phyloP scores from a whole-genome alignment of 306 rosid genomes.

The Mimosa pudica region DNA sequence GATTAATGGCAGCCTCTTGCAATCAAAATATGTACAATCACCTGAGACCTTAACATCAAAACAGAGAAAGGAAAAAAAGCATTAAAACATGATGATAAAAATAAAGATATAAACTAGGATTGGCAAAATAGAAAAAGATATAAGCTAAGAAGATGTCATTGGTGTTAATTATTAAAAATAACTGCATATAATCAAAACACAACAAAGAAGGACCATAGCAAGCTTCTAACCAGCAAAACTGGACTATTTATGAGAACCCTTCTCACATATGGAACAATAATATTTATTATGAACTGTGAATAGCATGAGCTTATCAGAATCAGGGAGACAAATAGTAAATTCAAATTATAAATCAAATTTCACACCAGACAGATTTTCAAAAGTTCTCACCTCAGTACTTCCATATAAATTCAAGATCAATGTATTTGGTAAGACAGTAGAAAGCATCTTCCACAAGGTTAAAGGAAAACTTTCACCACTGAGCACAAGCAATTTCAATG shows the following conservation, averaged over 20 bases:
- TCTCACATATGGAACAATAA: slow-evolving; percentile 17
- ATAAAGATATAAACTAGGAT: neutral
- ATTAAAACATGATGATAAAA: slow-evolving; percentile 30
- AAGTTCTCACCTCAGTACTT: slow-evolving; percentile 77
- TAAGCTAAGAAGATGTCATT: neutral
- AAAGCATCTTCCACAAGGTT: slow-evolving; percentile 62
- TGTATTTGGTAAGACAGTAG: slow-evolving; percentile 69
- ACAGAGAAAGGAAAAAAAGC: slow-evolving; percentile 24
- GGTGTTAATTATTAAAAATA: neutral
- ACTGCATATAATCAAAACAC: neutral
- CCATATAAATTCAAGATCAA: slow-evolving; percentile 85
- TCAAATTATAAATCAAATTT: slow-evolving; percentile 8
- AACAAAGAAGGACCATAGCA: neutral
- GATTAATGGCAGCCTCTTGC: slow-evolving; percentile 78
- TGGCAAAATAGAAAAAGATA: neutral
- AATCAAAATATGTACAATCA: slow-evolving; percentile 94
- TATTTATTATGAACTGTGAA: neutral
- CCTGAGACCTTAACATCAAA: slow-evolving; percentile 71
- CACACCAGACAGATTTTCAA: slow-evolving; percentile 2
- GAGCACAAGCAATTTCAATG: slow-evolving; percentile 74
- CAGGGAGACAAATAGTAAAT: slow-evolving; percentile 17
- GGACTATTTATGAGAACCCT: neutral
- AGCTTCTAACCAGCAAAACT: neutral
- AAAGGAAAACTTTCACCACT: slow-evolving; percentile 83
- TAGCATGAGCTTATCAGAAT: neutral